These are phyloP conservation scores for Pontederia paniculata DNA, from an alignment of 176 grass and related monocot species.

Conservation along the genomic window DNA sequence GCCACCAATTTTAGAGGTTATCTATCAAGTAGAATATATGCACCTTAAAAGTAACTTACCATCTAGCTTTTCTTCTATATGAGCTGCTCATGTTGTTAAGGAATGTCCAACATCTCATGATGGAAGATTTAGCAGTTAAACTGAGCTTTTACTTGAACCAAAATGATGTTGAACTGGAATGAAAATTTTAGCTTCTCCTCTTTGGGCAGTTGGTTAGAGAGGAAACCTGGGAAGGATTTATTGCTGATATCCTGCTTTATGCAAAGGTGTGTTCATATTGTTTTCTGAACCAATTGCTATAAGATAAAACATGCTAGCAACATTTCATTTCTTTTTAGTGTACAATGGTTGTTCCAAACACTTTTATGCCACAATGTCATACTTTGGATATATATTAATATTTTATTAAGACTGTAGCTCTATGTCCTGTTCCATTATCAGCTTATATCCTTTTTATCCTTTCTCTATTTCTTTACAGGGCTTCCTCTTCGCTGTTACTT, in stretches of 20 bases:
- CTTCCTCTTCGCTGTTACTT: constrained; percentile 58
- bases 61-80: too few species aligned
- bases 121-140: too few species aligned
- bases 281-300: neutral
- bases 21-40: too few species aligned
- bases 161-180: neutral
- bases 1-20: too few species aligned
- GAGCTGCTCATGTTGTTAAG: too few species aligned
- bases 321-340: constrained; percentile 3
- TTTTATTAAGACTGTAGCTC: neutral
- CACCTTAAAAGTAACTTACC: too few species aligned
- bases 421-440: neutral
- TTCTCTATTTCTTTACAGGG: constrained; percentile 38
- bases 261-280: constrained; percentile 42
- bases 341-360: neutral
- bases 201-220: constrained; percentile 61
- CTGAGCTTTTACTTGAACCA: too few species aligned
- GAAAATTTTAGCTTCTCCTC: neutral
- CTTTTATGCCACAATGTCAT: neutral
- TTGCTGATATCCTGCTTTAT: constrained; percentile 62
- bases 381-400: neutral
- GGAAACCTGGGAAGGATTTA: constrained; percentile 76
- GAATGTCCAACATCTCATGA: too few species aligned
- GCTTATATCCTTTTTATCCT: neutral
- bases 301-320: neutral